Evolutionary conservation across 257 asterid genomes (phyloP), one percentile per base, ranked within the genome.

Genomic region (Buddleja alternifolia): DNA sequence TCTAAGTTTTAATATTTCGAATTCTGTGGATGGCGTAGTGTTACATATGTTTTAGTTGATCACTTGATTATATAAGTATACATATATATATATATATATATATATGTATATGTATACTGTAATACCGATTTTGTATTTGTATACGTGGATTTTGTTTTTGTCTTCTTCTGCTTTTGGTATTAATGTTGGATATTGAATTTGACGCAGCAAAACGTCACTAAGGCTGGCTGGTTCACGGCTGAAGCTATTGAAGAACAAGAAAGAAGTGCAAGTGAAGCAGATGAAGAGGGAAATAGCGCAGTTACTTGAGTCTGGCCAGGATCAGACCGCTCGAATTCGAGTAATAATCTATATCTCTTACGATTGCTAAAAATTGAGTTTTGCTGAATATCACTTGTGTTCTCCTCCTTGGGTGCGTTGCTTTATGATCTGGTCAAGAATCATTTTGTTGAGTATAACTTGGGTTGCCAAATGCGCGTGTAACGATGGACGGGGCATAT

Each of bases 191-290:
- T 23, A 62, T 69, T 53, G 51, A 20, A 59, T 73, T n/a, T 77
- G 67, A 67, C 63, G 88, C 93, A 92, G 97, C 72, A 92, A 90
- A 72, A 88, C 79, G 67, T 68, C 96, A 50, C 73, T 92, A 83
- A 90, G 78, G 85, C 73, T 90, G 60, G 95, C 88, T 32, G 69
- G 69, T n/a, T 83, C 98, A 7, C 83, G 98, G 77, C 58, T 88
- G 74, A 90, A 92, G 84, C 70, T 92, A 15, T 74, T 90, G 86
- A 88, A 77, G 84, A 92, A 92, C 80, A 90, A 77, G 83, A 92
- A 90, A 56, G 93, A 92, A 66, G 84, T 45, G 47, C 97, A 88
- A 70, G 77, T 90, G 62, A 90, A 80, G 55, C 95, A 89, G 78
- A 89, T 85, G 86, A 84, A 69, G 77, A 79, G 82, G 70, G 98